These are phyloP conservation scores for Lachnellula hyalina DNA, from an alignment of 2,329 filamentous ascomycete species.

Conservation along the genomic window DNA sequence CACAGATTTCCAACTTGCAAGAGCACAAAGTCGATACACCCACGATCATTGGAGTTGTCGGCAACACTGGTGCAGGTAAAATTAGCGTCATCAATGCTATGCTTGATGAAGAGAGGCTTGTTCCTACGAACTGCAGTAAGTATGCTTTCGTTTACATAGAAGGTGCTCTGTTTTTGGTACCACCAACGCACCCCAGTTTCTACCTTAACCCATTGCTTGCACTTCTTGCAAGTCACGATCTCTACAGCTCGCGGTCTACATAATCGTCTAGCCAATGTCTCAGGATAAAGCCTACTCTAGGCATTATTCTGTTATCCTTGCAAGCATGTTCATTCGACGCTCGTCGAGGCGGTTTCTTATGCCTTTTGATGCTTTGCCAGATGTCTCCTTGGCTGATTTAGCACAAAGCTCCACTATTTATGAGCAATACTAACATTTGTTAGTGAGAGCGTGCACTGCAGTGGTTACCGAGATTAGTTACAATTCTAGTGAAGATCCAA, in stretches of 20 bases:
- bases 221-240: no score
- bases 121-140: slow-evolving; percentile 32
- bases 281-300: no score
- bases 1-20: slow-evolving; percentile 21
- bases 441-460: slow-evolving; percentile 38
- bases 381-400: no score
- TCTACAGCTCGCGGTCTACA: no score
- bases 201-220: no score
- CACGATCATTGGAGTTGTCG: slow-evolving; percentile 25
- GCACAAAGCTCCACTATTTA: neutral
- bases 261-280: no score
- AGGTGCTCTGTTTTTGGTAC: slow-evolving; percentile 1
- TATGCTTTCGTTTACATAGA: slow-evolving; percentile 35
- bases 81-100: slow-evolving; percentile 29
- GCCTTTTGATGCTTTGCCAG: no score
- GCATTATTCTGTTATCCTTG: no score
- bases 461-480: slow-evolving; percentile 43
- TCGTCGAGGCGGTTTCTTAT: no score
- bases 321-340: no score
- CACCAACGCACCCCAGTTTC: no score
- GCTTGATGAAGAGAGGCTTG: slow-evolving; percentile 43
- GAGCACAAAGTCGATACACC: slow-evolving; percentile 22
- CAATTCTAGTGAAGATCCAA: slow-evolving; percentile 34
- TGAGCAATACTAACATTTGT: neutral
- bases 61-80: slow-evolving; percentile 27